phyloP scores from a whole-genome alignment of 768 basidiomycete species.

The Phaffia tasmanica region DNA sequence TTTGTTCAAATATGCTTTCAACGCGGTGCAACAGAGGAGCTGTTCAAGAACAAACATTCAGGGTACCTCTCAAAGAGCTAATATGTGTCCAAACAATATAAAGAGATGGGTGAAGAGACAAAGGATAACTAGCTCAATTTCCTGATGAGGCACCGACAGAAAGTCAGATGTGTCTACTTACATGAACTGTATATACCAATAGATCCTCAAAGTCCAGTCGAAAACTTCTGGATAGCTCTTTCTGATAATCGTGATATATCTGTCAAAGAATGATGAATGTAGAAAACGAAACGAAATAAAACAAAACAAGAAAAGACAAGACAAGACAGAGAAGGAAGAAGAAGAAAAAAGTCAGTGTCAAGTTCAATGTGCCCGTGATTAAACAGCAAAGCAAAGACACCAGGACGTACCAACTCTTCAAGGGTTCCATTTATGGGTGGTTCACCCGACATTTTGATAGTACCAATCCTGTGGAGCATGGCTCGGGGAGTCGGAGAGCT shows the following conservation, averaged over 20 bases:
- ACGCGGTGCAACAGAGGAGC: background rate
- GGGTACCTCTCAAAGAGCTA: constrained; percentile 45
- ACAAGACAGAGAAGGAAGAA: background rate
- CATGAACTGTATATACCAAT: constrained; percentile 55
- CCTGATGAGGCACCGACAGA: background rate
- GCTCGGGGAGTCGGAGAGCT: constrained; percentile 48
- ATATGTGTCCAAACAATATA: background rate
- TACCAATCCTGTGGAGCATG: constrained; percentile 46
- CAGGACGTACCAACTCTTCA: constrained; percentile 28
- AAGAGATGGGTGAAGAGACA: no score
- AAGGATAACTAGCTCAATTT: no score
- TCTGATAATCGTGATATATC: constrained; percentile 59
- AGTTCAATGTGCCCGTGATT: background rate
- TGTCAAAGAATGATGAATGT: constrained; percentile 24
- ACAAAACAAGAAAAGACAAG: background rate
- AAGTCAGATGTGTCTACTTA: constrained; percentile 33
- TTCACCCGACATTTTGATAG: constrained; percentile 1
- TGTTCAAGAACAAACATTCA: constrained; percentile 52
- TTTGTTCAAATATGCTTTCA: background rate
- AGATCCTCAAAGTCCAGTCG: constrained; percentile 82
- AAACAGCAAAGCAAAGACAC: constrained; percentile 27
- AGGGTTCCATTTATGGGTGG: constrained; percentile 28
- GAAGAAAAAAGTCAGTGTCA: constrained; percentile 30
- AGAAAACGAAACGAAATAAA: constrained; percentile 9
- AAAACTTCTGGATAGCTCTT: constrained; percentile 50